Percentiles rank a stretch among this genome's conserved stretches.
phyloP scores from a whole-genome alignment of 768 basidiomycete species.

The Gloeostereum incarnatum region DNA sequence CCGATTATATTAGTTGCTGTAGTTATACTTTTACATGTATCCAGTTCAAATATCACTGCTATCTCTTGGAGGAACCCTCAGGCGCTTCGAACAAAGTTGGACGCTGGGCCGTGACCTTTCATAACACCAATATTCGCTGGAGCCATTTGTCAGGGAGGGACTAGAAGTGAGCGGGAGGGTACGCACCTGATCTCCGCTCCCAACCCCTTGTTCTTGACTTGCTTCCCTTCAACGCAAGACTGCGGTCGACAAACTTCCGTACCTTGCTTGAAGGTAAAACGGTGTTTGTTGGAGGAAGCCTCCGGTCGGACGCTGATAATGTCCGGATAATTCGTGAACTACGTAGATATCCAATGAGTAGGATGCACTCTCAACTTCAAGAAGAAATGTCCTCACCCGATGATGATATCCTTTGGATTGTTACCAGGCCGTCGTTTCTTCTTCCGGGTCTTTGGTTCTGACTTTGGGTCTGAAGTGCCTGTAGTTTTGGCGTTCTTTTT shows the following conservation, averaged over 20 bases:
- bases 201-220: constrained; percentile 35
- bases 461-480: no score
- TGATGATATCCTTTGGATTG: constrained; percentile 37
- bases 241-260: constrained; percentile 42
- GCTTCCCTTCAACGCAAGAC: constrained; percentile 35
- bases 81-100: constrained; percentile 42
- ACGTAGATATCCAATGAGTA: constrained; percentile 5
- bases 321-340: constrained; percentile 49
- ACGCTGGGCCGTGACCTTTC: constrained; percentile 42
- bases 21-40: no score
- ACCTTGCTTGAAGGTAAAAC: constrained; percentile 39
- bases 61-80: no score
- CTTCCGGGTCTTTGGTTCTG: constrained; percentile 14
- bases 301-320: constrained; percentile 18
- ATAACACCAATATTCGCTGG: constrained; percentile 50
- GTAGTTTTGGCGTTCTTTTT: no score
- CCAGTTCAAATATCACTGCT: no score
- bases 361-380: not conserved
- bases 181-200: constrained; percentile 51
- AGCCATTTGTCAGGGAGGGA: not conserved
- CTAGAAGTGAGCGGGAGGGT: not conserved
- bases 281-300: no score
- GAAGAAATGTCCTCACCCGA: constrained; percentile 36
- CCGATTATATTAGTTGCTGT: no score
- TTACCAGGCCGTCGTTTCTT: constrained; percentile 18